A percentile compares a stretch with the other conserved stretches of the same genome.
Evolutionary conservation across 1,139 yeast species (phyloP).

Genomic region (Chernovozyma aurita): DNA sequence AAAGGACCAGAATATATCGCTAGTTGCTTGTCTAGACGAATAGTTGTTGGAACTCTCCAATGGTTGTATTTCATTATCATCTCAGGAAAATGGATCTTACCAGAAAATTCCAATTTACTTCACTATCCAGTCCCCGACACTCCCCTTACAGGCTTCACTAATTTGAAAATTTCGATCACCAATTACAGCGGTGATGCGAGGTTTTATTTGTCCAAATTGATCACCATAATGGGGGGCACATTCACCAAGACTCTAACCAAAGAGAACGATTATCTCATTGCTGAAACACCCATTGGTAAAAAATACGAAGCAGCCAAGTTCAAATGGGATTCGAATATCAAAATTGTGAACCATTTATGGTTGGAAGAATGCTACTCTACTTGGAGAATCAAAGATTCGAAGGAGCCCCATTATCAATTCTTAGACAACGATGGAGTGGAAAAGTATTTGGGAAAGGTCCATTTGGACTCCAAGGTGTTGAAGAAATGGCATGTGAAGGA

Average conservation of each 20-base stretch:
- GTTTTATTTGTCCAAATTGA: slow-evolving; percentile 60
- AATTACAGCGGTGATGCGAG: slow-evolving; percentile 87
- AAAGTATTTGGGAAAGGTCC: slow-evolving; percentile 48
- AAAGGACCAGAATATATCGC: slow-evolving; percentile 46
- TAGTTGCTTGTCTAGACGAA: slow-evolving; percentile 18
- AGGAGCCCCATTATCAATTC: slow-evolving; percentile 40
- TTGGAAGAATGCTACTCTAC: slow-evolving; percentile 72
- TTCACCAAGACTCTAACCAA: slow-evolving; percentile 68
- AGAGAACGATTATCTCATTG: slow-evolving; percentile 67
- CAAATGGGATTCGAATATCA: slow-evolving; percentile 52
- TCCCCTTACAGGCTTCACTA: slow-evolving; percentile 50
- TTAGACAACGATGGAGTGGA: slow-evolving; percentile 34
- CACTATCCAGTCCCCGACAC: slow-evolving; percentile 66
- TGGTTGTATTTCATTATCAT: slow-evolving; percentile 73
- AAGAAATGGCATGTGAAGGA: slow-evolving; percentile 32
- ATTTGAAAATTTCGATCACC: slow-evolving; percentile 59
- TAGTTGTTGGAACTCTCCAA: slow-evolving; percentile 58
- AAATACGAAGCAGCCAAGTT: slow-evolving; percentile 69
- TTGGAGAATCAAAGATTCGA: slow-evolving; percentile 51
- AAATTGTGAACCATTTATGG: slow-evolving; percentile 79
- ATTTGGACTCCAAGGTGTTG: slow-evolving; percentile 37
- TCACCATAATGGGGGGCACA: slow-evolving; percentile 67
- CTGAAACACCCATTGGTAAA: slow-evolving; percentile 64
- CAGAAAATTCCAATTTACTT: slow-evolving; percentile 50
- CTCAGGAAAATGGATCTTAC: slow-evolving; percentile 52